phyloP scores from a whole-genome alignment of 2,329 filamentous ascomycete species.

The Sporothrix globosa region DNA sequence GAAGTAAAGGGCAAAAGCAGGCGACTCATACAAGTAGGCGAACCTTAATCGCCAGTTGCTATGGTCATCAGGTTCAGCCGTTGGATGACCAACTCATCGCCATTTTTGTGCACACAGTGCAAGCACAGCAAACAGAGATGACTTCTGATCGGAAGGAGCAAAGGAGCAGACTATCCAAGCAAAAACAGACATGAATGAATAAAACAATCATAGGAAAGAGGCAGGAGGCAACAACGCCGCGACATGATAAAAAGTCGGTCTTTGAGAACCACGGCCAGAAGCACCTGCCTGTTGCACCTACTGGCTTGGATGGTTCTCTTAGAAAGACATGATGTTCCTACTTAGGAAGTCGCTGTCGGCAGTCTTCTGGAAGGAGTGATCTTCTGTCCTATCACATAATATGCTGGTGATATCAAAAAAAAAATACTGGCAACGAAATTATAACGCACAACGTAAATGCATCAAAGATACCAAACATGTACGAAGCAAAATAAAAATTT shows the following conservation, averaged over 20 bases:
- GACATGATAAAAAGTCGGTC: not conserved
- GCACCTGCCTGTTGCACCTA: not conserved
- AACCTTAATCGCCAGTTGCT: no score
- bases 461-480: not conserved
- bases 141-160: not conserved
- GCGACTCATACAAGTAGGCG: no score
- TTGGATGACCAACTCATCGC: no score
- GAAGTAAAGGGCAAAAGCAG: no score
- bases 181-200: not conserved
- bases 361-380: not conserved
- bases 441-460: not conserved
- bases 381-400: no score
- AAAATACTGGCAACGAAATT: not conserved
- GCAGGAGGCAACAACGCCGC: not conserved
- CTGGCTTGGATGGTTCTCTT: not conserved
- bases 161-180: not conserved
- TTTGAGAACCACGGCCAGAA: not conserved
- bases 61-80: no score
- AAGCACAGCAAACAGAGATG: no score
- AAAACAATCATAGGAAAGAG: not conserved
- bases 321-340: not conserved
- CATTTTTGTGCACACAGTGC: no score
- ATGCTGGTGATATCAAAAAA: slow-evolving; percentile 12
- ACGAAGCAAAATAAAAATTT: slow-evolving; percentile 14
- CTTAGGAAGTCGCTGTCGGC: not conserved